These are phyloP conservation scores for Clitopilus passeckerianus DNA, from an alignment of 768 basidiomycete genomes.

Conservation along the genomic window DNA sequence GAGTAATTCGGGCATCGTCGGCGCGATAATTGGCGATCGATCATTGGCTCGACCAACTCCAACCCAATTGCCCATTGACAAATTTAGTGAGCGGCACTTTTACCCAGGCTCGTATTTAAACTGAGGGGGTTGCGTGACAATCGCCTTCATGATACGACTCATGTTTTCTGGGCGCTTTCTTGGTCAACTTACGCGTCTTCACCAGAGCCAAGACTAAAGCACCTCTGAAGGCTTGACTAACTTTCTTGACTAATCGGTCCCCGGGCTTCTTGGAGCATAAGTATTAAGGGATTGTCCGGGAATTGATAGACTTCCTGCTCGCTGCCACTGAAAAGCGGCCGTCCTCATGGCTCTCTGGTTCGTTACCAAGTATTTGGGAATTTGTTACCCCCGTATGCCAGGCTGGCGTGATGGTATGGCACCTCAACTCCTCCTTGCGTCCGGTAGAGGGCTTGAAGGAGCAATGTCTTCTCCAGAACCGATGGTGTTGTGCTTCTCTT, in stretches of 20 bases:
- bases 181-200: background rate
- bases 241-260: background rate
- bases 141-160: no score
- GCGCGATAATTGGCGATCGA: background rate
- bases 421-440: background rate
- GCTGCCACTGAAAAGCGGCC: background rate
- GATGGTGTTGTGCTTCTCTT: background rate
- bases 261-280: no score
- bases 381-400: no score
- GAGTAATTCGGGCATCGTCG: no score
- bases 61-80: no score
- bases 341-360: no score
- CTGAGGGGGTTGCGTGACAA: no score
- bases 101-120: no score
- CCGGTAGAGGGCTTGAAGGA: background rate
- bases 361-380: no score
- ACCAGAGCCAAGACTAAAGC: background rate
- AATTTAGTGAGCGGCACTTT: no score
- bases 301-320: background rate
- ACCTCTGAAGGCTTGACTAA: background rate
- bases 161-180: background rate
- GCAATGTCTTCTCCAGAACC: background rate
- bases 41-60: background rate
- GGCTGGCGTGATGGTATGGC: no score
- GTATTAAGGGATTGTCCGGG: no score